These are phyloP conservation scores for Geranium rotundifolium DNA, from an alignment of 345 rosid species.

Conservation along the genomic window DNA sequence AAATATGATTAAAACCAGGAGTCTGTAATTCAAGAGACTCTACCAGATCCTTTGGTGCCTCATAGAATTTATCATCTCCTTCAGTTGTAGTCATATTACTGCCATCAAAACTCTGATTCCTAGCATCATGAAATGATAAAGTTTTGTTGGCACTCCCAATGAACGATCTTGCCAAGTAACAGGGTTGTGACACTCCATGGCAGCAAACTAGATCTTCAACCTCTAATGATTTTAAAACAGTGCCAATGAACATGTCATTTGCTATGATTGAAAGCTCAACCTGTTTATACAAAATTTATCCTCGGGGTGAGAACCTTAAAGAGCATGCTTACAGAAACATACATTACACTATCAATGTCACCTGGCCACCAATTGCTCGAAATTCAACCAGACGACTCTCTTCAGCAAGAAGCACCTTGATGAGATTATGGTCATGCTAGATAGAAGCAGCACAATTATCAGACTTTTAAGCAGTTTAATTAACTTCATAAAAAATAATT, in stretches of 20 bases:
- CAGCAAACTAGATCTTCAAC: slow-evolving; percentile 80
- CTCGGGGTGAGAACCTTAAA: slow-evolving; percentile 10
- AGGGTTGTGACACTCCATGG: slow-evolving; percentile 32
- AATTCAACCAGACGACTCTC: slow-evolving; percentile 68
- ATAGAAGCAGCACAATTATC: slow-evolving; percentile 19
- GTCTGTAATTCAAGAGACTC: slow-evolving; percentile 51
- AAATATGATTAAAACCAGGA: slow-evolving; percentile 57
- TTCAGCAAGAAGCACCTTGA: slow-evolving; percentile 62
- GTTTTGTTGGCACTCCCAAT: slow-evolving; percentile 22
- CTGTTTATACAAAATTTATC: slow-evolving; percentile 29
- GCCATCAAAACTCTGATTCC: slow-evolving; percentile 23
- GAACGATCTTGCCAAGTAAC: slow-evolving; percentile 87
- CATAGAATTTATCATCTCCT: slow-evolving; percentile 84
- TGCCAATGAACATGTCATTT: slow-evolving; percentile 78
- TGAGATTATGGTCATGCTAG: slow-evolving; percentile 50
- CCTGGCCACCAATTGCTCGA: slow-evolving; percentile 96
- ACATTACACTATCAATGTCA: slow-evolving; percentile 15
- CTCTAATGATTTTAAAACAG: slow-evolving; percentile 80
- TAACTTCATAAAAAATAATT: slow-evolving; percentile 10
- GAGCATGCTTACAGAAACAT: slow-evolving; percentile 5
- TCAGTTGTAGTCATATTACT: slow-evolving; percentile 36
- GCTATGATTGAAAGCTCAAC: slow-evolving; percentile 75
- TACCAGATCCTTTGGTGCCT: slow-evolving; percentile 78
- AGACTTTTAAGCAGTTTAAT: slow-evolving; percentile 17
- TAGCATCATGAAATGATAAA: slow-evolving; percentile 21